A percentile compares a stretch with the other conserved stretches of the same genome.
Conservation (phyloP, 1,284 basidiomycete genomes). For the Moesziomyces globuligerus region DNA sequence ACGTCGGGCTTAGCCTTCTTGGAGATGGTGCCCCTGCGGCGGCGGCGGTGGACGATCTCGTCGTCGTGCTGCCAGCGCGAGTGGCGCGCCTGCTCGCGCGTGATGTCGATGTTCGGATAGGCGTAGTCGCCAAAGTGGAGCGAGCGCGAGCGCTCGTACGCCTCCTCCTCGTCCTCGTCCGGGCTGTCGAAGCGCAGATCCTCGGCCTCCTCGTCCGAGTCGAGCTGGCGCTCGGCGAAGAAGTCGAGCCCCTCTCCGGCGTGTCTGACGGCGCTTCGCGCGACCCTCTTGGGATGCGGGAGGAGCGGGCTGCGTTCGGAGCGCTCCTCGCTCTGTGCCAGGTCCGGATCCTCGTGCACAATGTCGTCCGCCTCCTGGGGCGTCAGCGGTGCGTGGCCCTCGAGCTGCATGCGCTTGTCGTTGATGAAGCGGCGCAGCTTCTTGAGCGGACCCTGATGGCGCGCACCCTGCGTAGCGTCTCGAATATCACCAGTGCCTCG, state of each 20-base stretch:
- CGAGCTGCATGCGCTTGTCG: constrained; percentile 71
- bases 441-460: constrained; percentile 68
- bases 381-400: constrained; percentile 81
- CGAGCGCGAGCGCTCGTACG: constrained; percentile 77
- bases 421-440: constrained; percentile 70
- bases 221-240: constrained; percentile 48
- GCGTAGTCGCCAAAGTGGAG: constrained; percentile 91
- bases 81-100: constrained; percentile 72
- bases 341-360: constrained; percentile 73
- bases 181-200: constrained; percentile 75
- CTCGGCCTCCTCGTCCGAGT: constrained; percentile 69
- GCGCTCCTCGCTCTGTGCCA: constrained; percentile 65
- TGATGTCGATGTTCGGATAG: constrained; percentile 88
- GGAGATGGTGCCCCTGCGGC: constrained; percentile 30
- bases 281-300: constrained; percentile 27
- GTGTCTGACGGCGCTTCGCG: constrained; percentile 26
- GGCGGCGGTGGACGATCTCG: constrained; percentile 43
- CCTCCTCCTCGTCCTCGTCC: constrained; percentile 74
- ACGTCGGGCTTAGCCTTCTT: constrained; percentile 17
- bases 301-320: constrained; percentile 28
- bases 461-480: constrained; percentile 37
- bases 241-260: constrained; percentile 44
- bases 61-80: constrained; percentile 45
- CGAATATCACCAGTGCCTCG: constrained; percentile 37
- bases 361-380: constrained; percentile 75